Evolutionary conservation across 805 yeast species (phyloP).

Genomic region (Saccharomycopsis olivae): DNA sequence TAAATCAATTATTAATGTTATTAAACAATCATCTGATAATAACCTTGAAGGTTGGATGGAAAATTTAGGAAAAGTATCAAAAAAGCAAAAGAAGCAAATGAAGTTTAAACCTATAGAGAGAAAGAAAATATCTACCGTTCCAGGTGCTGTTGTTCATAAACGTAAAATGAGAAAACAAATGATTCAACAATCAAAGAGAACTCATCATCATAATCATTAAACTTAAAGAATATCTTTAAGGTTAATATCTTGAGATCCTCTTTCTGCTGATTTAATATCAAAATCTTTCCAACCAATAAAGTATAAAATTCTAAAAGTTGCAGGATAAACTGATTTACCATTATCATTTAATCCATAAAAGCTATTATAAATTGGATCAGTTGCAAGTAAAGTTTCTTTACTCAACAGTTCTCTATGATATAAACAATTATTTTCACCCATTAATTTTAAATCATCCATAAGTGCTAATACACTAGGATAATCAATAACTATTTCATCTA

Average conservation of each 20-base stretch:
- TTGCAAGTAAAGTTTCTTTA: slow-evolving; percentile 60
- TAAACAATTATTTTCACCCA: slow-evolving; percentile 80
- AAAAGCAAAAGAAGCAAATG: slow-evolving; percentile 49
- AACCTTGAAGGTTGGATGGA: slow-evolving; percentile 77
- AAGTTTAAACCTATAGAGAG: slow-evolving; percentile 53
- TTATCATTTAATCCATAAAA: slow-evolving; percentile 57
- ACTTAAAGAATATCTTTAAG: slow-evolving; percentile 46
- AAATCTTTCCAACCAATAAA: slow-evolving; percentile 84
- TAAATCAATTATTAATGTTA: slow-evolving; percentile 82
- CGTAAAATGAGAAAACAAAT: slow-evolving; percentile 53
- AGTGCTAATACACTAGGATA: slow-evolving; percentile 63
- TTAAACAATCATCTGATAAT: slow-evolving; percentile 69
- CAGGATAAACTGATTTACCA: slow-evolving; percentile 44
- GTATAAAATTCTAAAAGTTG: slow-evolving; percentile 66
- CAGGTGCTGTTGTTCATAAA: slow-evolving; percentile 53
- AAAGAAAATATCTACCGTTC: slow-evolving; percentile 76
- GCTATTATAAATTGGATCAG: slow-evolving; percentile 61
- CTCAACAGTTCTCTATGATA: slow-evolving; percentile 32
- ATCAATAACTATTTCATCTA: slow-evolving; percentile 71
- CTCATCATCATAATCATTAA: background rate
- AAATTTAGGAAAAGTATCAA: slow-evolving; percentile 51
- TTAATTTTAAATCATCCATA: slow-evolving; percentile 59
- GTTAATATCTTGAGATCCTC: slow-evolving; percentile 63
- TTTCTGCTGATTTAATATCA: slow-evolving; percentile 61
- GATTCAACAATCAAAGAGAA: no score